A percentile compares a stretch with the other conserved stretches of the same genome.
phyloP scores from a whole-genome alignment of 2,329 filamentous ascomycete species.

The Didymella sp. region DNA sequence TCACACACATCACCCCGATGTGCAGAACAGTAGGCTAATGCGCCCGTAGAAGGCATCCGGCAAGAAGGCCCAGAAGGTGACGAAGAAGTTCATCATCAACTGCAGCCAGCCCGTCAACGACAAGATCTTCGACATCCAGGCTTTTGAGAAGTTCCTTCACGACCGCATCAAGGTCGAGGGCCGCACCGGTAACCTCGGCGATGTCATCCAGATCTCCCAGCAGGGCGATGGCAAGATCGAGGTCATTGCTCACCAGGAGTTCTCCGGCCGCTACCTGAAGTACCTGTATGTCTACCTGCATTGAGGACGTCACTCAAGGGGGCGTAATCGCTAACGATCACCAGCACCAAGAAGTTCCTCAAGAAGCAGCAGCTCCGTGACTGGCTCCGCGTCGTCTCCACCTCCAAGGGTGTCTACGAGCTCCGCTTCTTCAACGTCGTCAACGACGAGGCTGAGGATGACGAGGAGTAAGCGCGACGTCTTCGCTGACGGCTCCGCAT shows the following conservation, averaged over 20 bases:
- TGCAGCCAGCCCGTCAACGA: conserved; percentile 96
- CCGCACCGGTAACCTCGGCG: conserved; percentile 97
- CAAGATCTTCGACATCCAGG: conserved; percentile 99
- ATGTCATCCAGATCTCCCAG: conserved; percentile 88
- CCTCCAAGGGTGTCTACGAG: conserved; percentile 98
- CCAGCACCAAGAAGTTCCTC: conserved; percentile 99
- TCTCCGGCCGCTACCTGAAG: conserved; percentile 99
- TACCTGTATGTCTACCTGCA: conserved; percentile 76
- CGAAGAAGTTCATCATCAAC: conserved; percentile 99
- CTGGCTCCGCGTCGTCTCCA: conserved; percentile 99
- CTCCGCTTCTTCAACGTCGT: conserved; percentile 99
- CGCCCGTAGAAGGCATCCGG: conserved; percentile 63
- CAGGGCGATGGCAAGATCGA: conserved; percentile 96
- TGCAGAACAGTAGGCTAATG: conserved; percentile 93
- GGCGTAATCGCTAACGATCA: conserved; percentile 22
- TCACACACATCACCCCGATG: conserved; percentile 27
- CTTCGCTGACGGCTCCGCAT: conserved; percentile 14
- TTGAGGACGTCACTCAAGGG: too few relatives aligned
- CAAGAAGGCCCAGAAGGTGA: conserved; percentile 72
- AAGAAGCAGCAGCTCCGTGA: conserved; percentile 99
- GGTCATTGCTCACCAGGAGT: conserved; percentile 95
- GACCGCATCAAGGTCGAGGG: conserved; percentile 99
- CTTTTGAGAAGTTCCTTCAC: conserved; percentile 99
- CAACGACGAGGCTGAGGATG: conserved; percentile 96
- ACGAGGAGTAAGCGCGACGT: conserved; percentile 82